Percentiles rank a stretch among this genome's conserved stretches.
Evolutionary conservation across 768 basidiomycete genomes (phyloP).

Genomic region (Leccinellum albellum): DNA sequence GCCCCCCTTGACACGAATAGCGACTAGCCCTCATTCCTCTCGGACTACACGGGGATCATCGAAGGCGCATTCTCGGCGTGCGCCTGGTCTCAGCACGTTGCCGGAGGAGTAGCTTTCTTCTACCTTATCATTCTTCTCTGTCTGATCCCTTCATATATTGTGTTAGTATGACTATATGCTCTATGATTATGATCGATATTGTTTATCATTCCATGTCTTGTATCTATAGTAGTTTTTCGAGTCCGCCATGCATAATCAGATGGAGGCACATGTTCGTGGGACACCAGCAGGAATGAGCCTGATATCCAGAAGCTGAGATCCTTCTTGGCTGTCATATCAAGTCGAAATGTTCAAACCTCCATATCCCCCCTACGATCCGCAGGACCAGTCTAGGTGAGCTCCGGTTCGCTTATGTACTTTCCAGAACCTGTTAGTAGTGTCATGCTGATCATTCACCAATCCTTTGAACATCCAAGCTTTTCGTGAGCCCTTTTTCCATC

Average conservation of each 20-base stretch:
- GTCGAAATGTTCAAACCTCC: conserved; percentile 46
- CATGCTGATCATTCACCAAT: neutral
- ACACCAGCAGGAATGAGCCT: no score
- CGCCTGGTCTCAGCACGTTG: conserved; percentile 4
- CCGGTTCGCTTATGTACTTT: neutral
- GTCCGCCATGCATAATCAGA: no score
- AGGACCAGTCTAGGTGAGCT: conserved; percentile 58
- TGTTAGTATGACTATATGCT: conserved; percentile 4
- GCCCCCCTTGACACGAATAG: conserved; percentile 3
- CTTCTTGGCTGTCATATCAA: neutral
- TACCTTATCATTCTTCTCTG: neutral
- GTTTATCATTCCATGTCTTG: neutral
- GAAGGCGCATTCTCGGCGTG: neutral
- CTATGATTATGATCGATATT: neutral
- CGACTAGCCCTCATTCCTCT: neutral
- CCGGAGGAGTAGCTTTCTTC: conserved; percentile 5
- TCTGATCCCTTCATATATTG: neutral
- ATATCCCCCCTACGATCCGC: conserved; percentile 71
- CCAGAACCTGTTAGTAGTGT: neutral
- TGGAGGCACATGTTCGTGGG: no score
- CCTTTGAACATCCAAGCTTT: conserved; percentile 43
- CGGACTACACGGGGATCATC: neutral
- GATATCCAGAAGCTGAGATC: no score
- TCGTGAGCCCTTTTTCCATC: conserved; percentile 42
- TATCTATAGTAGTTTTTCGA: no score